Evolutionary conservation across 768 basidiomycete species (phyloP), one percentile per base, ranked within the genome.

Genomic region (Polyporus arcularius): DNA sequence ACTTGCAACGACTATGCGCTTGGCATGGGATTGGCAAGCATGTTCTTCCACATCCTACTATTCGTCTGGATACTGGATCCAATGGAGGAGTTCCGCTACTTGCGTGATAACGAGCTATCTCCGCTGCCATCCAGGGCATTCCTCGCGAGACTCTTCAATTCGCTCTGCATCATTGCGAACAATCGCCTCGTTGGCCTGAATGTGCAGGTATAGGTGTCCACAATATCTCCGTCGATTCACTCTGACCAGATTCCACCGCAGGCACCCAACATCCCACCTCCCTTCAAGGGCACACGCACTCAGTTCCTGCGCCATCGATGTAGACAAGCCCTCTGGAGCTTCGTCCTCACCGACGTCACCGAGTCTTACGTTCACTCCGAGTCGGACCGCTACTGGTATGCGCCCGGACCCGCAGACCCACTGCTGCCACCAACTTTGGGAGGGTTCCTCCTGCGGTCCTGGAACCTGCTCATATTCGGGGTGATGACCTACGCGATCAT

Each of bases 181-280:
- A 12, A 40, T 4, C 60, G 67, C 11, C 65, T 63, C 16, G 57
- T 68, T 26, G 67, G 67, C n/a, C 64, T 61, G 59, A 64, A 59
- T 18, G 55, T 46, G 38, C 62, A 68, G 65, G 67, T 68, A 16
- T 31, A 42, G 30, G 7, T 9, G 30, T 12, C 21, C 31, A 3
- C n/a, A 42, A 39, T 30, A 1, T 21, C 28, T 21, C 2, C 51
- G 4, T n/a, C 11, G 9, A 41, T n/a, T 5, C 38, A 10, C 4
- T 32, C 28, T 38, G 40, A 26, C 6, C 5, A 26, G 21, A 4
- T 47, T 5, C 21, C 1, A 14, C 16, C 45, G 18, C 42, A n/a
- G n/a, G n/a, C n/a, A 40, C 5, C 46, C 12, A 51, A 66, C 30
- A 41, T 66, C 2, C 60, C 67, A 1, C 55, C 62, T 5, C 53